phyloP scores from a whole-genome alignment of 1,284 basidiomycete species.

The Dichomitus squalens region DNA sequence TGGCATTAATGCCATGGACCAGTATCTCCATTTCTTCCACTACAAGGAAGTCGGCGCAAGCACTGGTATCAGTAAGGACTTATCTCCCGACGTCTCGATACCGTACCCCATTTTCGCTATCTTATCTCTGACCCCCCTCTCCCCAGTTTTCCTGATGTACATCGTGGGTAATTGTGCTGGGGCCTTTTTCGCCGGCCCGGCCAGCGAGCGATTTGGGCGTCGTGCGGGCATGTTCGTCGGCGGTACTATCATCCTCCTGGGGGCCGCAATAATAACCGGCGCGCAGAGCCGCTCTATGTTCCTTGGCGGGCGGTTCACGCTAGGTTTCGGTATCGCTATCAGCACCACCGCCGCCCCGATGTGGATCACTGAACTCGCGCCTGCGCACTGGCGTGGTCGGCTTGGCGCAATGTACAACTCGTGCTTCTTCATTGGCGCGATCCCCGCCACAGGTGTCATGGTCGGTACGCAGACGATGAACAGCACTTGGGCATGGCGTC shows the following conservation, averaged over 20 bases:
- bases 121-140: background rate
- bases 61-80: constrained; percentile 8
- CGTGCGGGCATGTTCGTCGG: constrained; percentile 12
- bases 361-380: constrained; percentile 14
- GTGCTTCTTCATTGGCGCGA: constrained; percentile 12
- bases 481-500: constrained; percentile 17
- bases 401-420: constrained; percentile 16
- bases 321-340: constrained; percentile 18
- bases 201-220: constrained; percentile 9
- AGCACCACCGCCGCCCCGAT: constrained; percentile 15
- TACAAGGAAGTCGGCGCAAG: constrained; percentile 8
- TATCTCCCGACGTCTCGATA: background rate
- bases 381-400: constrained; percentile 17
- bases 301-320: constrained; percentile 14
- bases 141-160: constrained; percentile 14
- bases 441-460: constrained; percentile 17
- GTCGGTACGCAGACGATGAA: constrained; percentile 13
- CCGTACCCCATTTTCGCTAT: no score
- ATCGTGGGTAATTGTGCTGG: constrained; percentile 11
- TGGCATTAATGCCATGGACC: constrained; percentile 14
- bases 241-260: constrained; percentile 11
- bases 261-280: constrained; percentile 6
- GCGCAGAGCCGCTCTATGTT: constrained; percentile 14
- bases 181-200: constrained; percentile 12
- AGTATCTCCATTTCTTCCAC: constrained; percentile 10